Evolutionary conservation across 1,139 yeast species (phyloP).

Genomic region (Geotrichum reessii): DNA sequence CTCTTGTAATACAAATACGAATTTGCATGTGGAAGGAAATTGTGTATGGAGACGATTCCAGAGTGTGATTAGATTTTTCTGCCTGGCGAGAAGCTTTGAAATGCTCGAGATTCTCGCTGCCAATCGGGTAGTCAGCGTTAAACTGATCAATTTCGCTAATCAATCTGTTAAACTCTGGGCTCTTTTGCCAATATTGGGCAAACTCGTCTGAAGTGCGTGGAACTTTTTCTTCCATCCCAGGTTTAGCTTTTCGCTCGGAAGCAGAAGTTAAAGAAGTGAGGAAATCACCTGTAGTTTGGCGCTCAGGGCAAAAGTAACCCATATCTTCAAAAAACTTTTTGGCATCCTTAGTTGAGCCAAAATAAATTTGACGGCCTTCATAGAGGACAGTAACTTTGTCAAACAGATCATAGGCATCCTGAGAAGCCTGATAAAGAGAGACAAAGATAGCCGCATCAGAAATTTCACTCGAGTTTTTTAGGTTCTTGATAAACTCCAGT

Average conservation of each 20-base stretch:
- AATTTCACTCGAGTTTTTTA: slow-evolving; percentile 57
- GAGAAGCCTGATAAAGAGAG: slow-evolving; percentile 78
- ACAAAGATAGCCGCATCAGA: slow-evolving; percentile 58
- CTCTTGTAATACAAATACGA: slow-evolving; percentile 54
- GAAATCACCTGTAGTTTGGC: slow-evolving; percentile 81
- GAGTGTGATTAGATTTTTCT: slow-evolving; percentile 45
- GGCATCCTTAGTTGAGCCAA: slow-evolving; percentile 59
- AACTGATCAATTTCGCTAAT: slow-evolving; percentile 41
- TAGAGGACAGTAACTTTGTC: slow-evolving; percentile 69
- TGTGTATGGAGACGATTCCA: slow-evolving; percentile 56
- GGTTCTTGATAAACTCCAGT: slow-evolving; percentile 62
- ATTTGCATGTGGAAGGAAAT: slow-evolving; percentile 62
- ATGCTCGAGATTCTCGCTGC: slow-evolving; percentile 30
- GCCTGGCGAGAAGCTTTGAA: slow-evolving; percentile 48
- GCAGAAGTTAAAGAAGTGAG: slow-evolving; percentile 76
- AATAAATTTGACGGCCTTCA: slow-evolving; percentile 72
- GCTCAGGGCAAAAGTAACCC: slow-evolving; percentile 67
- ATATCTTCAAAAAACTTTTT: slow-evolving; percentile 53
- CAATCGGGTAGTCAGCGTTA: slow-evolving; percentile 25
- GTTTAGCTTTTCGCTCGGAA: slow-evolving; percentile 49
- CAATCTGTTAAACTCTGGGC: slow-evolving; percentile 45
- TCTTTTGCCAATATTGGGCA: slow-evolving; percentile 55
- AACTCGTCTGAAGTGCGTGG: slow-evolving; percentile 69
- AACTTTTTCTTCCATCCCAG: slow-evolving; percentile 56
- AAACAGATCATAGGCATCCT: slow-evolving; percentile 67